These are phyloP conservation scores for Triadica sebifera DNA, from an alignment of 345 rosid genomes.

Conservation along the genomic window DNA sequence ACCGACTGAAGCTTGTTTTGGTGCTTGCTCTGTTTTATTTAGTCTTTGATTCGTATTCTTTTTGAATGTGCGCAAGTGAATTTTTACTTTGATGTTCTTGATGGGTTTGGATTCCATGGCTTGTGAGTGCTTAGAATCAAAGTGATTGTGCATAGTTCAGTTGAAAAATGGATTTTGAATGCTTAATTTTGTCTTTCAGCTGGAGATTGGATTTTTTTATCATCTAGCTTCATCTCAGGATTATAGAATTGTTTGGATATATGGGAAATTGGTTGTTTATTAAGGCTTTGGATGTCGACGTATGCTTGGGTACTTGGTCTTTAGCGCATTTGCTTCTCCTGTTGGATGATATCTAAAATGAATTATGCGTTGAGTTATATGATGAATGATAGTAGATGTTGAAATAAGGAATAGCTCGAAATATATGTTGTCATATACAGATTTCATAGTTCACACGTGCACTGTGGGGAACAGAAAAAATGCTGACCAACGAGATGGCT, in stretches of 20 bases:
- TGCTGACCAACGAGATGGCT: not conserved
- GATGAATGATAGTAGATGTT: not conserved
- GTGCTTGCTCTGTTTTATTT: not conserved
- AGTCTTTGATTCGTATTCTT: not conserved
- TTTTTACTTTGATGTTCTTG: constrained; percentile 8
- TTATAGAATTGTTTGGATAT: constrained; percentile 13
- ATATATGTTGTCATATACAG: not conserved
- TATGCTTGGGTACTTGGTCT: not conserved
- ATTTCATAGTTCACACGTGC: not conserved
- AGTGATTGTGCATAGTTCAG: constrained; percentile 6
- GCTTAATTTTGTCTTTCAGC: constrained; percentile 6
- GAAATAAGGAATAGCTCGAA: not conserved
- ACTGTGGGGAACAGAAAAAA: not conserved
- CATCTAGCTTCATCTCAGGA: not conserved
- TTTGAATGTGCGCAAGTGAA: not conserved
- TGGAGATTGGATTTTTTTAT: not conserved
- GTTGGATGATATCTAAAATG: not conserved
- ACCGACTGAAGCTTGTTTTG: not conserved
- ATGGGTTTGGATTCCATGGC: constrained; percentile 7
- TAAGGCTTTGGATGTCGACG: not conserved
- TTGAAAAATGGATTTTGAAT: constrained; percentile 8
- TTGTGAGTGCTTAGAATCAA: not conserved
- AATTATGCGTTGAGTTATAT: not conserved
- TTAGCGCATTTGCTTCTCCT: not conserved
- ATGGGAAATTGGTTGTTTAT: constrained; percentile 5